Evolutionary conservation across 257 asterid species (phyloP), one percentile per base, ranked within the genome.

Genomic region (Gentiana dahurica): DNA sequence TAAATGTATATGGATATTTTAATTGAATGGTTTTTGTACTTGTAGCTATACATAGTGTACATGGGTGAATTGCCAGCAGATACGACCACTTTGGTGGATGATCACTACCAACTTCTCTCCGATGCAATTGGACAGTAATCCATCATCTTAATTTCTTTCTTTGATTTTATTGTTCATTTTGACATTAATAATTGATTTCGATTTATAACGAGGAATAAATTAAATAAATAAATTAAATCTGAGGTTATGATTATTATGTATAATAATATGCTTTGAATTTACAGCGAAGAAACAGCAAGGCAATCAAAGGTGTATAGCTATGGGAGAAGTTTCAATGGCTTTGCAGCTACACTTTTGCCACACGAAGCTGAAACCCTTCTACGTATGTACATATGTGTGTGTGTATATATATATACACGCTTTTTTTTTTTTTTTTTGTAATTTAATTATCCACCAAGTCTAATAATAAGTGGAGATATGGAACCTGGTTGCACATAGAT

Each of bases 21-120:
- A 33, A 41, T 41, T 41, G 8, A 39, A 3, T 4, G 38, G 4
- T 34, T 10, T 4, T 12, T 5, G n/a, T 15, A 11, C 8, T 55
- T 35, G 36, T 82, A 89, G 95, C 44, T 73, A 1, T 85, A 85
- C 73, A 83, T 83, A 34, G 94, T 88, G 6, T 88, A 85, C 83
- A 77, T 88, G 97, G 95, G 95, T 62, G 97, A 74, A 34, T 32
- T 81, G 70, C 79, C 80, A 0, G 69, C 68, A 63, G 57, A 76
- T 2, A 55, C 60, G 12, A 36, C 47, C n/a, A 64, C 70, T 1
- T 33, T 71, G 5, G 52, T 13, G 54, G 84, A 68, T 59, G 50
- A 39, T 24, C 94, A 85, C 66, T 63, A 77, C 64, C 69, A 24
- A 59, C 71, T 87, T 63, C 85, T 87, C 51, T 62, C 72, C 12